Evolutionary conservation across 1,284 basidiomycete genomes (phyloP).

Genomic region (Microbotryomycetes sp.): DNA sequence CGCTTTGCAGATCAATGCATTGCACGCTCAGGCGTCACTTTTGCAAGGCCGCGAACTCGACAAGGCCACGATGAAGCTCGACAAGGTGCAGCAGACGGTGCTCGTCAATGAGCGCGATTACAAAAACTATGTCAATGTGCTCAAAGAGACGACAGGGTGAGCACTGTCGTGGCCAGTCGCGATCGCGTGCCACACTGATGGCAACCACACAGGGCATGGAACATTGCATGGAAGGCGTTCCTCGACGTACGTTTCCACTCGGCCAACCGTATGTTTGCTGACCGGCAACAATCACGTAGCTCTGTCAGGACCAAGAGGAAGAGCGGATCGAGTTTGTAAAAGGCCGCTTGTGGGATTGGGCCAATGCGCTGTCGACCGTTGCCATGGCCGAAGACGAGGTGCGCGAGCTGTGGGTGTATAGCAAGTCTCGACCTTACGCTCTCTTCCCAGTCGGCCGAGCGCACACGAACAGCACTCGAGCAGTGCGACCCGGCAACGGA

Average conservation of each 20-base stretch:
- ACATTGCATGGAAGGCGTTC: slow-evolving; percentile 85
- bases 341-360: slow-evolving; percentile 91
- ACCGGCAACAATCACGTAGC: slow-evolving; percentile 39
- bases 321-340: slow-evolving; percentile 88
- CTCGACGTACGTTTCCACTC: slow-evolving; percentile 54
- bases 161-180: slow-evolving; percentile 37
- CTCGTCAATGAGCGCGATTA: slow-evolving; percentile 86
- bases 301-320: slow-evolving; percentile 92
- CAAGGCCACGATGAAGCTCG: slow-evolving; percentile 65
- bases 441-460: slow-evolving; percentile 83
- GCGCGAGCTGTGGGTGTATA: too few species aligned
- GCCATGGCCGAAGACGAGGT: slow-evolving; percentile 96
- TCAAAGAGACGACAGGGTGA: slow-evolving; percentile 59
- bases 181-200: neutral
- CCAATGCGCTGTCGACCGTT: slow-evolving; percentile 89
- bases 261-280: neutral
- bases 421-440: too few species aligned
- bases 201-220: slow-evolving; percentile 60
- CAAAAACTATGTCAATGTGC: slow-evolving; percentile 69
- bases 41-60: slow-evolving; percentile 92
- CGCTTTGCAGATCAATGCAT: slow-evolving; percentile 90
- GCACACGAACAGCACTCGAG: slow-evolving; percentile 57
- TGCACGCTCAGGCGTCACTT: slow-evolving; percentile 84
- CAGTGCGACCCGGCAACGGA: slow-evolving; percentile 34
- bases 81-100: slow-evolving; percentile 82